Evolutionary conservation across 305 asterid species (phyloP).

Genomic region (Fraxinus sp.): DNA sequence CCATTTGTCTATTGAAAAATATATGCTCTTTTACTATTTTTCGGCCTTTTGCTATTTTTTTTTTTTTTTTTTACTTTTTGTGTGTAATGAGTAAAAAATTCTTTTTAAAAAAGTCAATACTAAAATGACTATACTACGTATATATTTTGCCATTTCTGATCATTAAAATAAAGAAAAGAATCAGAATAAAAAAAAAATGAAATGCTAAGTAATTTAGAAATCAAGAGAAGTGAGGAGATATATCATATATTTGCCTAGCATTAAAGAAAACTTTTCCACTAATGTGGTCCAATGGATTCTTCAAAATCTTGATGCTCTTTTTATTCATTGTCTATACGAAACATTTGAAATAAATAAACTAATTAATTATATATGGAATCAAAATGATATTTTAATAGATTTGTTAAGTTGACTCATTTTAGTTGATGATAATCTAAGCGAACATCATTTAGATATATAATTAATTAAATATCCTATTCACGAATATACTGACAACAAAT

Average conservation of each 20-base stretch:
- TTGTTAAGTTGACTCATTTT: not conserved
- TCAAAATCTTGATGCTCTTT: not conserved
- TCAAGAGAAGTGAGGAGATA: not conserved
- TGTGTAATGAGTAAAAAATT: not conserved
- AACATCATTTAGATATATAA: not conserved
- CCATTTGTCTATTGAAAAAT: constrained; percentile 25
- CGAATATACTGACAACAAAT: not conserved
- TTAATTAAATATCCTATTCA: not conserved
- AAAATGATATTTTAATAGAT: constrained; percentile 1
- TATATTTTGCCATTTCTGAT: not conserved
- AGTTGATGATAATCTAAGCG: not conserved
- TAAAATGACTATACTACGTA: not conserved
- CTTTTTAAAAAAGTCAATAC: not conserved
- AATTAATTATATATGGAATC: constrained; percentile 13
- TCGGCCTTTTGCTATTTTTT: not conserved
- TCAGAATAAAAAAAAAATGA: not conserved
- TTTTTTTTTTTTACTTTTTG: not conserved
- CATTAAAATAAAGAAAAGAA: not conserved
- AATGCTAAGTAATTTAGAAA: not conserved
- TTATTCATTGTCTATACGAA: not conserved
- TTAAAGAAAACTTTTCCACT: not conserved
- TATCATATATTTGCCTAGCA: not conserved
- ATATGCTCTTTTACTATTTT: not conserved
- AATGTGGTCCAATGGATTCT: constrained; percentile 3
- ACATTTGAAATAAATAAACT: not conserved